Evolutionary conservation across 148 eudicot genomes (phyloP).

Genomic region (Chenopodium album): DNA sequence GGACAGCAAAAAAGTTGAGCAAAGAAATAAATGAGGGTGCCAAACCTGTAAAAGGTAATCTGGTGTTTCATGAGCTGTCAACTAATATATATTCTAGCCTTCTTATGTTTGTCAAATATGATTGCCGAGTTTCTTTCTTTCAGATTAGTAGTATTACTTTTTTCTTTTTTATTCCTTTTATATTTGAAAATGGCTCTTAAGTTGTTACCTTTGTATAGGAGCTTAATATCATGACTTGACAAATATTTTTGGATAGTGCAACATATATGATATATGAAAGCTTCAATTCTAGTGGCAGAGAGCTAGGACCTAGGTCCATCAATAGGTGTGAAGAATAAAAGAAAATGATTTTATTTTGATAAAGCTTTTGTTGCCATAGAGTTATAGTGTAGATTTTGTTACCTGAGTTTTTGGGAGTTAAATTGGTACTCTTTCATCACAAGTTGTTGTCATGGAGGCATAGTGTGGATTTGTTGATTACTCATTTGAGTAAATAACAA

Average conservation of each 20-base stretch:
- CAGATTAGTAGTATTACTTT: not conserved
- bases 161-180: too few species aligned
- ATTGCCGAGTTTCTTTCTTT: not conserved
- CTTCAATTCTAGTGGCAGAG: constrained; percentile 2
- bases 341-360: not conserved
- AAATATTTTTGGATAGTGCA: not conserved
- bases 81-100: not conserved
- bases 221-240: not conserved
- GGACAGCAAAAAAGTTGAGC: constrained; percentile 15
- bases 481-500: not conserved
- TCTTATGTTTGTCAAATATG: constrained; percentile 2
- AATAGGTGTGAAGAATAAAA: not conserved
- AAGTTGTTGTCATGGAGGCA: not conserved
- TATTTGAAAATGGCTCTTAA: not conserved
- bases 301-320: not conserved
- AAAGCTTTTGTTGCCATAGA: not conserved
- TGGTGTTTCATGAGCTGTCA: not conserved
- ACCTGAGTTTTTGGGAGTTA: not conserved
- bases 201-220: not conserved
- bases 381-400: not conserved
- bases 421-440: not conserved
- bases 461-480: not conserved
- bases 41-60: constrained; percentile 41
- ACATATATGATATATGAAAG: not conserved
- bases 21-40: constrained; percentile 18